Evolutionary conservation across 192 early-diverging fungal genomes (phyloP).

Genomic region (Pilobolus umbonatus): DNA sequence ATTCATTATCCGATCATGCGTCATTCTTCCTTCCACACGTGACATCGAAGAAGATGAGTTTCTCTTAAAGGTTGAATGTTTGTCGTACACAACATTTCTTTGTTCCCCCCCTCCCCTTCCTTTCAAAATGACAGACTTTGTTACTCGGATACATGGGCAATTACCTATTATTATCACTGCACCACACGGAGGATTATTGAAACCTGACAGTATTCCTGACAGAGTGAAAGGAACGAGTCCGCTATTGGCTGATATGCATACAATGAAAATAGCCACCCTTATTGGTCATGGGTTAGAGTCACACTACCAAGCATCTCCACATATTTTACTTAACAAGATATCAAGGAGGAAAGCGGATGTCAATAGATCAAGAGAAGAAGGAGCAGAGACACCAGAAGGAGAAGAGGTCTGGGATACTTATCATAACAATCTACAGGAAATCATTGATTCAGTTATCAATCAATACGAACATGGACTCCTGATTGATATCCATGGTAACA

Average conservation of each 20-base stretch:
- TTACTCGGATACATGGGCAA: no score
- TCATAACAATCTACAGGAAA: neutral
- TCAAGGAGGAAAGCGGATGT: neutral
- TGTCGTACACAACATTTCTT: no score
- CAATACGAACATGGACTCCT: neutral
- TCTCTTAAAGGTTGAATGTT: no score
- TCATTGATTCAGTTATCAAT: neutral
- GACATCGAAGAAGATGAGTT: no score
- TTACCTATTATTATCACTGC: slow-evolving; percentile 7
- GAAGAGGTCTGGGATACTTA: neutral
- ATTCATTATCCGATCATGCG: no score
- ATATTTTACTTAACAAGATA: neutral
- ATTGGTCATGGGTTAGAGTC: neutral
- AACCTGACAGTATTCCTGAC: slow-evolving; percentile 6
- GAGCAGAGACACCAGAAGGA: neutral
- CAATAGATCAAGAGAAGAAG: slow-evolving; percentile 1
- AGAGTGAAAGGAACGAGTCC: neutral
- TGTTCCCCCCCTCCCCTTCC: no score
- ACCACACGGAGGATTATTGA: neutral
- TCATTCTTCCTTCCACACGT: no score
- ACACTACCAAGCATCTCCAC: neutral
- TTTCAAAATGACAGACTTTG: no score
- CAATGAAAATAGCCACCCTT: neutral
- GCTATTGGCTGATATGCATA: neutral
- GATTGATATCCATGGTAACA: slow-evolving; percentile 12